Evolutionary conservation across 2,329 filamentous ascomycete genomes (phyloP).

Genomic region (Xylaria multiplex): DNA sequence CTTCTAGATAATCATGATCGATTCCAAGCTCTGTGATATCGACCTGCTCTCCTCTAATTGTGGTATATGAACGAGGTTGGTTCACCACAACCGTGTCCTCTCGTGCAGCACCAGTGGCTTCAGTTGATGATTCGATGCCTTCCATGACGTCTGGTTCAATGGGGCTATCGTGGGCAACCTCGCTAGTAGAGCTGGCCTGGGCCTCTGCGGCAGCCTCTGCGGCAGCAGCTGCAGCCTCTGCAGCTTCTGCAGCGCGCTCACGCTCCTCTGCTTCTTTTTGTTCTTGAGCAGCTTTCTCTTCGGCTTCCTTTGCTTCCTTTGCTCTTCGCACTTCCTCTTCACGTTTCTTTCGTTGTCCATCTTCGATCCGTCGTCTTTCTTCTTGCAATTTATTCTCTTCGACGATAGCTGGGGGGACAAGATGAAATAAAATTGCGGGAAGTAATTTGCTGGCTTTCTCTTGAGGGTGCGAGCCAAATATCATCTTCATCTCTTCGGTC

Average conservation of each 20-base stretch:
- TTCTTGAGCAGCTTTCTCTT: slow-evolving; percentile 72
- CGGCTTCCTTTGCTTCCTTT: slow-evolving; percentile 75
- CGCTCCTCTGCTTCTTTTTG: slow-evolving; percentile 77
- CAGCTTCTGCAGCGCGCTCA: slow-evolving; percentile 70
- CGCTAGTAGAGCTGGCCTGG: slow-evolving; percentile 59
- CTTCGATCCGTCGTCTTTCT: slow-evolving; percentile 63
- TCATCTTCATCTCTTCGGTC: slow-evolving; percentile 87
- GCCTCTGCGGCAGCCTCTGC: slow-evolving; percentile 58
- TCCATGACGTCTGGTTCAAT: slow-evolving; percentile 49
- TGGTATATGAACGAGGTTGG: slow-evolving; percentile 78
- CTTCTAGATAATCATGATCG: slow-evolving; percentile 91
- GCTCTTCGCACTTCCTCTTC: slow-evolving; percentile 73
- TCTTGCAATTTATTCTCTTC: slow-evolving; percentile 74
- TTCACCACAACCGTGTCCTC: slow-evolving; percentile 57
- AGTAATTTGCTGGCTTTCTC: slow-evolving; percentile 77
- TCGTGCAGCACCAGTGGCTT: slow-evolving; percentile 48
- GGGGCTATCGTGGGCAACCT: slow-evolving; percentile 52
- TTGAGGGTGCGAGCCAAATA: slow-evolving; percentile 75
- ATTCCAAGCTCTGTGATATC: slow-evolving; percentile 96
- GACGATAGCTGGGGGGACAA: slow-evolving; percentile 87
- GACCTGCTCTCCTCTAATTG: slow-evolving; percentile 84
- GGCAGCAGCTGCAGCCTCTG: slow-evolving; percentile 64
- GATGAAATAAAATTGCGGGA: slow-evolving; percentile 73
- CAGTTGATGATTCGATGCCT: slow-evolving; percentile 49
- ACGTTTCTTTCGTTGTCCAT: slow-evolving; percentile 69